A percentile compares a stretch with the other conserved stretches of the same genome.
These are phyloP conservation scores for Saksenaea vasiformis DNA, from an alignment of 371 early-diverging fungal species.

Conservation along the genomic window DNA sequence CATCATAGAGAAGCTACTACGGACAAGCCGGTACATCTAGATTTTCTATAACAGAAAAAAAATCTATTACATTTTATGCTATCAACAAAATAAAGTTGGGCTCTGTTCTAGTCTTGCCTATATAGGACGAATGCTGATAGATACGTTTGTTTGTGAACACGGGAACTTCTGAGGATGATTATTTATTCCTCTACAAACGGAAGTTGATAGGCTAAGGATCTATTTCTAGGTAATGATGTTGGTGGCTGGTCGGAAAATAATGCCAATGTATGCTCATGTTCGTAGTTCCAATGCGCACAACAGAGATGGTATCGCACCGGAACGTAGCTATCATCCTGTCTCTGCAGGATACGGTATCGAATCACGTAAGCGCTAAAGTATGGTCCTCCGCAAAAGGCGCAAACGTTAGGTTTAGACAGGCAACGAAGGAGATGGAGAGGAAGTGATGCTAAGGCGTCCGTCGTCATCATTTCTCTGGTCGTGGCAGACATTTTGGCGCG, in stretches of 20 bases:
- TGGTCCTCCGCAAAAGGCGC: constrained; percentile 83
- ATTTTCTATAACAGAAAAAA: too few species aligned
- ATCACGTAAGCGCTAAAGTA: constrained; percentile 64
- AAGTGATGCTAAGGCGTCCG: background rate
- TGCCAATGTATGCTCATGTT: constrained; percentile 20
- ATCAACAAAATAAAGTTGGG: too few species aligned
- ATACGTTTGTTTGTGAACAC: too few species aligned
- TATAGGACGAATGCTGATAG: too few species aligned
- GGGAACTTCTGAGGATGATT: too few species aligned
- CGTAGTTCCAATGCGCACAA: constrained; percentile 29
- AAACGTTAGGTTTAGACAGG: constrained; percentile 58
- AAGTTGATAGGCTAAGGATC: background rate
- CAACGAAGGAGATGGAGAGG: constrained; percentile 26
- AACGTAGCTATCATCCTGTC: constrained; percentile 25
- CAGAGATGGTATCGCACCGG: constrained; percentile 25
- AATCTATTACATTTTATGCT: too few species aligned
- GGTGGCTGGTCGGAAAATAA: constrained; percentile 7
- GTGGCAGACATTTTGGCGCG: background rate
- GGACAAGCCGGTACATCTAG: too few species aligned
- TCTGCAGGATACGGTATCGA: constrained; percentile 62
- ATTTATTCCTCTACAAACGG: background rate
- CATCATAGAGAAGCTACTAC: too few species aligned
- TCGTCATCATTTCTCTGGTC: background rate
- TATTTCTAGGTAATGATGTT: background rate
- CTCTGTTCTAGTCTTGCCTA: too few species aligned